Evolutionary conservation across 345 rosid species (phyloP), one percentile per base, ranked within the genome.

Genomic region (rapeseed (Brassica napus)): DNA sequence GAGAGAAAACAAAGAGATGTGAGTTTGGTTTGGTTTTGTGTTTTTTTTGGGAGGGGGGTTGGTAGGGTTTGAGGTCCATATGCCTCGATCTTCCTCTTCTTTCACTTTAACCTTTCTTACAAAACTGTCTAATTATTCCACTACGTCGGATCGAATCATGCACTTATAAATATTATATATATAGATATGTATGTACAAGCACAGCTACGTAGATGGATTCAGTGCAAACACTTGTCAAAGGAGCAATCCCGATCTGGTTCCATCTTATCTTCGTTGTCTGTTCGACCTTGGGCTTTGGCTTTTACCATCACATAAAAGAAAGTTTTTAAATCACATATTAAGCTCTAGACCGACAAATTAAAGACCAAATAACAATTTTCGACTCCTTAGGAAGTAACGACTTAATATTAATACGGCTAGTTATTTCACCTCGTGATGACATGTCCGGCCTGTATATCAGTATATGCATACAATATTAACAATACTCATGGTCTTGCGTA

Each of bases 161-260:
- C 16, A 47, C 44, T 44, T 24, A 35, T 34, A 70, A 23, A 58
- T 18, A 57, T 42, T 42, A 35, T 35, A 35, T 35, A 35, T 35
- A 35, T 35, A 35, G 1, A 34, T 34, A 35, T 39, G 4, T 42
- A 55, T 55, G 24, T 57, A 57, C 16, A 55, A 65, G 26, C 77
- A 15, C 5, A 79, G 42, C 64, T 18, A 79, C 74, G 82, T 34
- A 69, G 59, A 74, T 74, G 79, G 35, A 80, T 62, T 74, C 79
- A 69, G 76, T 80, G 83, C 83, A 80, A 80, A 74, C 79, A 80
- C 79, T 80, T 80, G 79, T 69, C 72, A 80, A 62, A 74, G 79
- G 79, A 80, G 79, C 39, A 74, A 61, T 79, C 83, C n/a, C 74
- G 61, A 69, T 74, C 71, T 63, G 68, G 58, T 80, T 80, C 75